These are phyloP conservation scores for Gossypium davidsonii DNA, from an alignment of 441 rosid genomes.

Conservation along the genomic window DNA sequence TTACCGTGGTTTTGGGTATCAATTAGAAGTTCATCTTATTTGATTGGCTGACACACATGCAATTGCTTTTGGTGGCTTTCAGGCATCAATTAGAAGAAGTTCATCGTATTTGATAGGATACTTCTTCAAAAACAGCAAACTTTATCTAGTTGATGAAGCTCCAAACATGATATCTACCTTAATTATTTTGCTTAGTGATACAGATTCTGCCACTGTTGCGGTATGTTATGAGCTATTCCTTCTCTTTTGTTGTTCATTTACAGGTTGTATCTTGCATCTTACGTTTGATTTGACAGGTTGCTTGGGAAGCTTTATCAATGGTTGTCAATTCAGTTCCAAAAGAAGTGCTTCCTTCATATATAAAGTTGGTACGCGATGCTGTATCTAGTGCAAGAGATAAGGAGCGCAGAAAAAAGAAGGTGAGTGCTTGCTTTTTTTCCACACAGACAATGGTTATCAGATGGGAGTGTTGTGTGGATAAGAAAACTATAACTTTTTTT, in stretches of 20 bases:
- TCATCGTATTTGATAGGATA: slow-evolving; percentile 86
- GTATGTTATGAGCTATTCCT: slow-evolving; percentile 37
- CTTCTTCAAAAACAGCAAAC: slow-evolving; percentile 88
- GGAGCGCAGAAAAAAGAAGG: slow-evolving; percentile 93
- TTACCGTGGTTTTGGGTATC: slow-evolving; percentile 55
- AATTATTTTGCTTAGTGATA: slow-evolving; percentile 87
- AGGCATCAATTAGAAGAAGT: slow-evolving; percentile 91
- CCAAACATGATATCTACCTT: slow-evolving; percentile 89
- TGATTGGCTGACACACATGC: slow-evolving; percentile 28
- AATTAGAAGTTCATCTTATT: slow-evolving; percentile 75
- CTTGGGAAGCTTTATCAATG: slow-evolving; percentile 95
- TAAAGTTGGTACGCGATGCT: slow-evolving; percentile 93
- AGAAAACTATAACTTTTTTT: background rate
- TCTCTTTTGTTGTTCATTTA: slow-evolving; percentile 6
- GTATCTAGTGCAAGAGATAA: slow-evolving; percentile 93
- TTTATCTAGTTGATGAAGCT: slow-evolving; percentile 94
- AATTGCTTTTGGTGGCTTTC: slow-evolving; percentile 15
- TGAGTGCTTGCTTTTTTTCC: slow-evolving; percentile 19
- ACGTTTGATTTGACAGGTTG: slow-evolving; percentile 47
- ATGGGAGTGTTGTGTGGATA: slow-evolving; percentile 7
- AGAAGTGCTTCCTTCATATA: slow-evolving; percentile 85
- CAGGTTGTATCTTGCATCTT: slow-evolving; percentile 15
- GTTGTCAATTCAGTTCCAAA: slow-evolving; percentile 92
- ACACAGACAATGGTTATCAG: background rate
- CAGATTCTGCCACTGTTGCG: slow-evolving; percentile 72